phyloP scores from a whole-genome alignment of 2,329 filamentous ascomycete genomes.

The Emergomyces pasteurianus region DNA sequence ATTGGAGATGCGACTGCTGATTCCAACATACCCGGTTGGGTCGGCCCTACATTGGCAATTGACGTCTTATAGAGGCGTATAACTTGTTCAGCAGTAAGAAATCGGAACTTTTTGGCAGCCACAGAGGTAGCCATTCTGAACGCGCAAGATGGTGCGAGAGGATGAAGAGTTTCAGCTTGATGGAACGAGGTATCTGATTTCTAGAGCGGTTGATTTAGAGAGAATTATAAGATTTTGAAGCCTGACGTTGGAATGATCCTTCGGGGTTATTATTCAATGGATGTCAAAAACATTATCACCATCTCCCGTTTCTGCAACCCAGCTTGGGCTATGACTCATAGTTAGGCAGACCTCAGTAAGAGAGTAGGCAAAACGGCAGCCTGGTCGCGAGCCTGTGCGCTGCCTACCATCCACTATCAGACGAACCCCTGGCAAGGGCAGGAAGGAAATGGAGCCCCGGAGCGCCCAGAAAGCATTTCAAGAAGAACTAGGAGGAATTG shows the following conservation, averaged over 20 bases:
- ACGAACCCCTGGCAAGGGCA: background rate
- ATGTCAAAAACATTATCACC: background rate
- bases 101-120: slow-evolving; percentile 2
- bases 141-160: background rate
- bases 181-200: background rate
- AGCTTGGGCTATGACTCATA: background rate
- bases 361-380: background rate
- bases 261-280: background rate
- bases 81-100: slow-evolving; percentile 3
- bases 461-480: background rate
- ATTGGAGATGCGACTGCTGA: slow-evolving; percentile 17
- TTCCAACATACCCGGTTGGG: slow-evolving; percentile 15
- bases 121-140: background rate
- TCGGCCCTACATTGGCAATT: slow-evolving; percentile 8
- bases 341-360: background rate
- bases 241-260: background rate
- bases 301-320: background rate
- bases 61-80: slow-evolving; percentile 5
- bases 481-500: background rate
- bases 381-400: background rate
- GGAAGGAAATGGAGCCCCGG: background rate
- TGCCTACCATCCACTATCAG: background rate
- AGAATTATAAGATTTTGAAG: background rate
- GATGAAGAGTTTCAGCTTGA: background rate
- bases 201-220: background rate